Conservation (phyloP, 108 stramenopile species). For the Chaetoceros tenuissimus region DNA sequence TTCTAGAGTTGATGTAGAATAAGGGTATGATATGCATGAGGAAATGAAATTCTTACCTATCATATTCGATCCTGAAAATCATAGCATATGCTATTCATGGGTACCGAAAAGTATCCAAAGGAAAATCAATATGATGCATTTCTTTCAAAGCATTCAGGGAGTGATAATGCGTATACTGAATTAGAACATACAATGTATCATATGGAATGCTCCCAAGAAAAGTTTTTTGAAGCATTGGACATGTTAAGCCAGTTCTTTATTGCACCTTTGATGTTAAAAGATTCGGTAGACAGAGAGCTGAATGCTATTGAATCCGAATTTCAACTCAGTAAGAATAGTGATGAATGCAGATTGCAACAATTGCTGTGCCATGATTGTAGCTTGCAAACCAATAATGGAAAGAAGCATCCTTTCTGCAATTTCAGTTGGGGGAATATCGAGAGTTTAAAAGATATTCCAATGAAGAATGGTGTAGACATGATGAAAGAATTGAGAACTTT, state of each 20-base stretch:
- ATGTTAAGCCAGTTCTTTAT: conserved; percentile 92
- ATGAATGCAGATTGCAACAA: conserved; percentile 62
- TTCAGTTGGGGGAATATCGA: conserved; percentile 80
- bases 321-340: conserved; percentile 72
- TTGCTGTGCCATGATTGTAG: conserved; percentile 63
- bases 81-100: conserved; percentile 95
- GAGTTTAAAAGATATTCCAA: conserved; percentile 51
- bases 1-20: too few relatives aligned
- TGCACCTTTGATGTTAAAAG: conserved; percentile 73
- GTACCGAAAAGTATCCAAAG: conserved; percentile 83
- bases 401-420: conserved; percentile 52
- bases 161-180: conserved; percentile 95
- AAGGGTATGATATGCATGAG: too few relatives aligned
- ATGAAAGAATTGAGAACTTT: conserved; percentile 56
- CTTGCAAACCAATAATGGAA: conserved; percentile 8
- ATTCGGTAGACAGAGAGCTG: conserved; percentile 85
- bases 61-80: too few relatives aligned
- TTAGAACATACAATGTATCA: conserved; percentile 88
- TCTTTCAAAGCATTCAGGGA: conserved; percentile 83
- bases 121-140: conserved; percentile 84
- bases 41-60: too few relatives aligned
- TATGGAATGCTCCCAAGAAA: conserved; percentile 84
- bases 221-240: conserved; percentile 83
- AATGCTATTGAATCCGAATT: conserved; percentile 97
- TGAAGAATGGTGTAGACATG: conserved; percentile 44